These are phyloP conservation scores for Alternaria ventricosa DNA, from an alignment of 2,329 filamentous ascomycete species.

Conservation along the genomic window DNA sequence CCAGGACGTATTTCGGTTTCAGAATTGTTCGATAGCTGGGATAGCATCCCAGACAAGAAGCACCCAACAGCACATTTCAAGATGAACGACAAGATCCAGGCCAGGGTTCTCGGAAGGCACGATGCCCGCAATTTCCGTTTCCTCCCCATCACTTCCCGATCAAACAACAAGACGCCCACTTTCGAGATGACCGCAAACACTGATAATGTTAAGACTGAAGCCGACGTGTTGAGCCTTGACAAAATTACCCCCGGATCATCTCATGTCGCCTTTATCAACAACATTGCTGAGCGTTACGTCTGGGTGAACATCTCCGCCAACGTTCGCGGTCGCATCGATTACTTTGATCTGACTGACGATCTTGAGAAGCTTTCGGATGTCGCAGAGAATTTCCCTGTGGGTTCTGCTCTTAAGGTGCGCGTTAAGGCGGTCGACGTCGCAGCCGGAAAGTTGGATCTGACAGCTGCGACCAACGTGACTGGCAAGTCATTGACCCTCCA, in stretches of 20 bases:
- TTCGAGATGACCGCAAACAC: slow-evolving; percentile 88
- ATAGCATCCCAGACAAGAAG: slow-evolving; percentile 83
- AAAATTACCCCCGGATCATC: slow-evolving; percentile 74
- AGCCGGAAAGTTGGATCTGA: slow-evolving; percentile 80
- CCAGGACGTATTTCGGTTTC: slow-evolving; percentile 94
- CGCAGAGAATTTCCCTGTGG: slow-evolving; percentile 81
- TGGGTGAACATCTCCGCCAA: slow-evolving; percentile 93
- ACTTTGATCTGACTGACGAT: slow-evolving; percentile 87
- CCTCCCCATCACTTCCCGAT: slow-evolving; percentile 86
- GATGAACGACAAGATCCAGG: slow-evolving; percentile 72
- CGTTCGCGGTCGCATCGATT: slow-evolving; percentile 81
- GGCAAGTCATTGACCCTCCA: slow-evolving; percentile 70
- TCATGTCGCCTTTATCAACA: slow-evolving; percentile 89
- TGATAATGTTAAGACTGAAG: slow-evolving; percentile 58
- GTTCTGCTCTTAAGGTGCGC: slow-evolving; percentile 83
- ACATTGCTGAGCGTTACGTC: slow-evolving; percentile 76
- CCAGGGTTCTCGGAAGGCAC: slow-evolving; percentile 84
- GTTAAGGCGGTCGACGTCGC: slow-evolving; percentile 76
- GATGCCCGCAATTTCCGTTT: slow-evolving; percentile 91
- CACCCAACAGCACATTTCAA: slow-evolving; percentile 78
- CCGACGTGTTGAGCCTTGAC: slow-evolving; percentile 72
- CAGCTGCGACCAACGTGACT: slow-evolving; percentile 69
- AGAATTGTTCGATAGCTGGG: slow-evolving; percentile 86
- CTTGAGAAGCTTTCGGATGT: slow-evolving; percentile 79
- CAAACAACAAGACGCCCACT: slow-evolving; percentile 72